These are phyloP conservation scores for Antarctomyces pellizariae DNA, from an alignment of 495 filamentous ascomycete species.

Conservation along the genomic window DNA sequence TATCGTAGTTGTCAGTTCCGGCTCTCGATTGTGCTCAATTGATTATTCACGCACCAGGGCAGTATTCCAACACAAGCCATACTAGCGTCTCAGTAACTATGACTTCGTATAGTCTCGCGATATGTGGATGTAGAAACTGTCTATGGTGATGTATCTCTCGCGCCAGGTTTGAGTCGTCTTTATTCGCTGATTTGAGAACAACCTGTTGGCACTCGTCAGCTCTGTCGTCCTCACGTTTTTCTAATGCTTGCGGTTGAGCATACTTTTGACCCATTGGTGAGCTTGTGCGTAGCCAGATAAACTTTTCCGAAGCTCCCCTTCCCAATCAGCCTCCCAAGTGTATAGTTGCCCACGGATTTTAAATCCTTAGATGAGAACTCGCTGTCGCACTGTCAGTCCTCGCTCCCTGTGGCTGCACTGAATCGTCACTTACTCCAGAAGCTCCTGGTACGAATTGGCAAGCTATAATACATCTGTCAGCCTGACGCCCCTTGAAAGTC, in stretches of 20 bases:
- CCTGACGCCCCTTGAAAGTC: conserved; percentile 1
- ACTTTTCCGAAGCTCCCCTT: conserved; percentile 98
- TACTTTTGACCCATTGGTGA: conserved; percentile 97
- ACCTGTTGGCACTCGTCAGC: conserved; percentile 30
- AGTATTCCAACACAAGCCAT: conserved; percentile 93
- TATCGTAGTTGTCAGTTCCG: conserved; percentile 13
- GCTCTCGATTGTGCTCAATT: conserved; percentile 1
- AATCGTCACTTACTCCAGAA: conserved; percentile 53
- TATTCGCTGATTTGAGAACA: conserved; percentile 91
- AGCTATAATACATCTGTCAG: conserved; percentile 30
- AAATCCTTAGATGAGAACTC: conserved; percentile 90
- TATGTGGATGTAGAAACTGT: conserved; percentile 94
- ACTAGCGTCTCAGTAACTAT: conserved; percentile 87
- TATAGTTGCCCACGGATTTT: conserved; percentile 81
- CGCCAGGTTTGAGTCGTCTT: conserved; percentile 83
- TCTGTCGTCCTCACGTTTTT: neutral
- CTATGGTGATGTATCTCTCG: conserved; percentile 96
- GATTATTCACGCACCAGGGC: conserved; percentile 41
- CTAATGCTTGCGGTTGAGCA: conserved; percentile 10
- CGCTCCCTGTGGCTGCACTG: conserved; percentile 3
- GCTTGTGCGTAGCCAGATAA: conserved; percentile 87
- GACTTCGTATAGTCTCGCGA: conserved; percentile 89
- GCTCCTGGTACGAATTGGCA: conserved; percentile 84
- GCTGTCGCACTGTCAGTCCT: conserved; percentile 19
- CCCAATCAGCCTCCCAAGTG: conserved; percentile 72